Evolutionary conservation across 176 grass and related monocot species (phyloP).

Genomic region (Rhipidocladum racemiflorum): DNA sequence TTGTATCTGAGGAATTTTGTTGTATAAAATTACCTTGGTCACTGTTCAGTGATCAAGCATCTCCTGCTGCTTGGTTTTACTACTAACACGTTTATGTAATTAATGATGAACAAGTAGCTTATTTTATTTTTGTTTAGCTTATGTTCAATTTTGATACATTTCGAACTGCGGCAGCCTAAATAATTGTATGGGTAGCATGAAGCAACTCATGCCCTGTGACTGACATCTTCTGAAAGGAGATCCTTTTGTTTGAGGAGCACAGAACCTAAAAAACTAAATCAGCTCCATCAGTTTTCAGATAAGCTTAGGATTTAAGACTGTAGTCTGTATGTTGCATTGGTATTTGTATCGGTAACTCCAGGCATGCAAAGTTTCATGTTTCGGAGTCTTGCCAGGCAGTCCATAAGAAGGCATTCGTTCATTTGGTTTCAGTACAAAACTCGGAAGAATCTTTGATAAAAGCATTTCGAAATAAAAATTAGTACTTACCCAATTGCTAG

Average conservation of each 20-base stretch:
- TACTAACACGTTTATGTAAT: too few relatives aligned
- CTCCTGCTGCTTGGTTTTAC: too few relatives aligned
- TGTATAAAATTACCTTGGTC: neutral
- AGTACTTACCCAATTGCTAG: neutral
- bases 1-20: neutral
- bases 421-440: neutral
- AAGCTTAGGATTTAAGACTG: neutral
- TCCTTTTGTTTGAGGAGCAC: neutral
- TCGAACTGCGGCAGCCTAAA: too few relatives aligned
- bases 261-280: neutral
- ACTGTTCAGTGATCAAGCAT: too few relatives aligned
- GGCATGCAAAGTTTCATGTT: too few relatives aligned
- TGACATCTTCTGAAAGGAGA: neutral
- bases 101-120: too few relatives aligned
- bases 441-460: neutral
- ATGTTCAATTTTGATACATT: too few relatives aligned
- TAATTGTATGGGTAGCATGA: too few relatives aligned
- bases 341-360: too few relatives aligned
- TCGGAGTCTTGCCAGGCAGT: neutral
- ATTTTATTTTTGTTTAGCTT: too few relatives aligned
- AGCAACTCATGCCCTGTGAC: neutral
- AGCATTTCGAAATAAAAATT: neutral
- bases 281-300: neutral
- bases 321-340: neutral
- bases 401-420: neutral